A percentile compares a stretch with the other conserved stretches of the same genome.
These are phyloP conservation scores for Boletus coccyginus DNA, from an alignment of 768 basidiomycete genomes.

Conservation along the genomic window DNA sequence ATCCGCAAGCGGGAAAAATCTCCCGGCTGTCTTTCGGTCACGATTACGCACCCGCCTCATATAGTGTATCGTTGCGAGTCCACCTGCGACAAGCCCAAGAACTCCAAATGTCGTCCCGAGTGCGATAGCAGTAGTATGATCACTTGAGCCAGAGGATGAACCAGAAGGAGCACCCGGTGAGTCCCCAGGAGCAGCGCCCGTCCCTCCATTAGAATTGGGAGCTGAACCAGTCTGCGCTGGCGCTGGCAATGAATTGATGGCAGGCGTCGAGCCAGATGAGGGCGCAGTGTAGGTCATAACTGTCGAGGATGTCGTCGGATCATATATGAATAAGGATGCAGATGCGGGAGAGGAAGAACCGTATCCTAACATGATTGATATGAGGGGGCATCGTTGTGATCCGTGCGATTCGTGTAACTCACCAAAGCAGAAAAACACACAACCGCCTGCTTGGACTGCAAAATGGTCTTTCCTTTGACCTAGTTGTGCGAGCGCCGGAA, in stretches of 20 bases:
- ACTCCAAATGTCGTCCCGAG: conserved; percentile 63
- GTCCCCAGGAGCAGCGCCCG: conserved; percentile 3
- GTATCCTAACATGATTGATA: conserved; percentile 27
- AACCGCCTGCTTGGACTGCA: conserved; percentile 55
- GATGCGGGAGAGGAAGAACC: conserved; percentile 41
- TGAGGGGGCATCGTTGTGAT: not conserved
- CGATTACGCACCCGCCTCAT: conserved; percentile 33
- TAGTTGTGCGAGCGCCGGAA: conserved; percentile 51
- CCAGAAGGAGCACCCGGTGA: conserved; percentile 13
- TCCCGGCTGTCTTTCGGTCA: not conserved
- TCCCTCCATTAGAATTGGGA: conserved; percentile 6
- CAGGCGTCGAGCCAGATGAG: conserved; percentile 27
- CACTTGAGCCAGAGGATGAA: conserved; percentile 14
- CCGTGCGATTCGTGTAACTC: conserved; percentile 25
- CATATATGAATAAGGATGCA: conserved; percentile 53
- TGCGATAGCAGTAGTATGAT: conserved; percentile 46
- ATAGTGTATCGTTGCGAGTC: conserved; percentile 43
- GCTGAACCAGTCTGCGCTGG: conserved; percentile 32
- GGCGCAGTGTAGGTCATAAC: conserved; percentile 42
- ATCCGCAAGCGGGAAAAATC: conserved; percentile 22
- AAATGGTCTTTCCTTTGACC: conserved; percentile 73
- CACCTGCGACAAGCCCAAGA: conserved; percentile 49
- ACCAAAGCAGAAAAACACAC: conserved; percentile 81
- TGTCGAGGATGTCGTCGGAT: conserved; percentile 35
- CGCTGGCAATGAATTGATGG: conserved; percentile 34